These are phyloP conservation scores for Chlamydomonas sphaeroides DNA, from an alignment of 139 green algal genomes.

Conservation along the genomic window DNA sequence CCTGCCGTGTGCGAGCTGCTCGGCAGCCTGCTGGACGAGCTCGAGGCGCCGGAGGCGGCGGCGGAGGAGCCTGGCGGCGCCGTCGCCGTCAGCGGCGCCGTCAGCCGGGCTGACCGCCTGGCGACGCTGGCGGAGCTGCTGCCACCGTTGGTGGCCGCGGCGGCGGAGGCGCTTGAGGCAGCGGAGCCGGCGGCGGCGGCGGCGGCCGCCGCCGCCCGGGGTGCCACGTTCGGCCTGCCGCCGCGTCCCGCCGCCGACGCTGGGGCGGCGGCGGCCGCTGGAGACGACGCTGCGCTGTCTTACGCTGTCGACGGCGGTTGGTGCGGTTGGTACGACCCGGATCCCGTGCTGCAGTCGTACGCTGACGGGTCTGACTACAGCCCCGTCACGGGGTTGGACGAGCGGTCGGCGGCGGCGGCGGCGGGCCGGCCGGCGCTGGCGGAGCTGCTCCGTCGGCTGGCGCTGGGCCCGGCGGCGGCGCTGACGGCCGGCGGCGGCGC, in stretches of 20 bases:
- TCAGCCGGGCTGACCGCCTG: slow-evolving; percentile 1
- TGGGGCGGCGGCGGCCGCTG: not conserved
- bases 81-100: not conserved
- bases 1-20: slow-evolving; percentile 13
- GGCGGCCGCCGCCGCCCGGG: not conserved
- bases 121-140: slow-evolving; percentile 4
- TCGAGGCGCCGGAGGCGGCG: not conserved
- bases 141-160: slow-evolving; percentile 11
- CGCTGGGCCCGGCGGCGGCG: not conserved
- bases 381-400: not conserved
- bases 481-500: not conserved
- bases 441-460: slow-evolving; percentile 8
- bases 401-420: slow-evolving; percentile 5
- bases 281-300: too few species aligned
- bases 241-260: not conserved
- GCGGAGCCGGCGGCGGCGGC: not conserved
- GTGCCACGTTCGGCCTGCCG: not conserved
- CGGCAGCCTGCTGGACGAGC: not conserved
- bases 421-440: slow-evolving; percentile 9
- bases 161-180: slow-evolving; percentile 21
- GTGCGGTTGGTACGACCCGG: not conserved
- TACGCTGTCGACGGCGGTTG: too few species aligned
- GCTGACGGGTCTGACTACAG: not conserved
- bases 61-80: not conserved
- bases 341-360: slow-evolving; percentile 15